Conservation (phyloP, 352 stramenopile species). For the Pythium phragmiticola region DNA sequence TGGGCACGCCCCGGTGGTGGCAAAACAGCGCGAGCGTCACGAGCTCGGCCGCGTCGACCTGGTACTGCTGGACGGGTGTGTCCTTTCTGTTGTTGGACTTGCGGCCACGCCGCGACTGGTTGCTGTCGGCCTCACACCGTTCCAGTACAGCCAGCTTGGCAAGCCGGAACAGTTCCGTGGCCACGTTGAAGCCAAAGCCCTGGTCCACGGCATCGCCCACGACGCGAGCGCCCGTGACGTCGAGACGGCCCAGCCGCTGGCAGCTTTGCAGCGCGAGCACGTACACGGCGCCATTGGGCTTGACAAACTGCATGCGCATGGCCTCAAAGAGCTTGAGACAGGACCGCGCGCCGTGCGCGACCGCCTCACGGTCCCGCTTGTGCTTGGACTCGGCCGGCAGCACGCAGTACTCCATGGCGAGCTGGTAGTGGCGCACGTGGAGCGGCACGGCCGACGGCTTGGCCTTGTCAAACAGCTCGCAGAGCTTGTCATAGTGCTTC, state of each 20-base stretch:
- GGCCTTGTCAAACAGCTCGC: conserved; percentile 43
- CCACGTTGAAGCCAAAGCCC: conserved; percentile 36
- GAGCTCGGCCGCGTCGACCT: conserved; percentile 46
- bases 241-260: conserved; percentile 44
- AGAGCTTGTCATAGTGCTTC: conserved; percentile 40
- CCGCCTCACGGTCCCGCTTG: conserved; percentile 23
- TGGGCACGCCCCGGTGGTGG: conserved; percentile 48
- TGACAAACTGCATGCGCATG: conserved; percentile 71
- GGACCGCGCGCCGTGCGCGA: conserved; percentile 34
- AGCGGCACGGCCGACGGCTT: conserved; percentile 51
- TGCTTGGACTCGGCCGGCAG: conserved; percentile 8
- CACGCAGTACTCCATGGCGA: conserved; percentile 66
- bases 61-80: not conserved
- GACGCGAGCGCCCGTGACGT: conserved; percentile 47
- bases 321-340: conserved; percentile 74
- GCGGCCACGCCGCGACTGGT: conserved; percentile 25
- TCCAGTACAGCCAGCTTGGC: conserved; percentile 20
- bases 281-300: conserved; percentile 74
- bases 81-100: not conserved
- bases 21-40: conserved; percentile 53
- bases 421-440: conserved; percentile 57
- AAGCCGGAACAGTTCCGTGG: conserved; percentile 28
- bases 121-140: conserved; percentile 8
- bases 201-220: conserved; percentile 54
- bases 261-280: conserved; percentile 68